Percentiles rank a stretch among this genome's conserved stretches.
Evolutionary conservation across 768 basidiomycete genomes (phyloP).

Genomic region (Candolleomyces aberdarensis): DNA sequence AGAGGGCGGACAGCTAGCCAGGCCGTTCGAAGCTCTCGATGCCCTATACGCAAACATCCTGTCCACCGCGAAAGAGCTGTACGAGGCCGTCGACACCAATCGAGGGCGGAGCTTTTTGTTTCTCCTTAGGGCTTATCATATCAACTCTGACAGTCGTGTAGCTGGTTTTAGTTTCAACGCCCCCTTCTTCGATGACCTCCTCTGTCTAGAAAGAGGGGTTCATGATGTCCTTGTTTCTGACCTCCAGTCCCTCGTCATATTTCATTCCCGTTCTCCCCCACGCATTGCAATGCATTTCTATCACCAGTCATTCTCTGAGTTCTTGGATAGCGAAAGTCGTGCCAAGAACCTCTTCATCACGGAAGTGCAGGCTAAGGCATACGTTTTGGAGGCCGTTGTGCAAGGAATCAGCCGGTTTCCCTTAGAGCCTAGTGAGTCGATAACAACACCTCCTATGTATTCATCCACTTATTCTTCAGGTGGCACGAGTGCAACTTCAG

Average conservation of each 20-base stretch:
- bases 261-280: not conserved
- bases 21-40: conserved; percentile 7
- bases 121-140: not conserved
- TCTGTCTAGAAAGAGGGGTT: not conserved
- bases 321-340: not conserved
- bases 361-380: too few relatives aligned
- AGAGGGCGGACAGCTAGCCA: not conserved
- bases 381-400: too few relatives aligned
- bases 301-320: not conserved
- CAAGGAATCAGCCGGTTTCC: too few relatives aligned
- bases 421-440: too few relatives aligned
- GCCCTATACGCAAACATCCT: conserved; percentile 8
- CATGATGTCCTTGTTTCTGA: not conserved
- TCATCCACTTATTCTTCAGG: too few relatives aligned
- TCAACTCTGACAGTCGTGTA: not conserved
- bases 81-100: not conserved
- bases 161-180: not conserved
- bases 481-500: too few relatives aligned
- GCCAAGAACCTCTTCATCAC: not conserved
- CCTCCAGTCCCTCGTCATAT: not conserved
- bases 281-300: not conserved
- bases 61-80: not conserved
- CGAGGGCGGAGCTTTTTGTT: not conserved
- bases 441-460: too few relatives aligned
- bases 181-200: not conserved